Base-by-base conservation (phyloP, 2,329 filamentous ascomycete species). In the Xylaria sp. region DNA sequence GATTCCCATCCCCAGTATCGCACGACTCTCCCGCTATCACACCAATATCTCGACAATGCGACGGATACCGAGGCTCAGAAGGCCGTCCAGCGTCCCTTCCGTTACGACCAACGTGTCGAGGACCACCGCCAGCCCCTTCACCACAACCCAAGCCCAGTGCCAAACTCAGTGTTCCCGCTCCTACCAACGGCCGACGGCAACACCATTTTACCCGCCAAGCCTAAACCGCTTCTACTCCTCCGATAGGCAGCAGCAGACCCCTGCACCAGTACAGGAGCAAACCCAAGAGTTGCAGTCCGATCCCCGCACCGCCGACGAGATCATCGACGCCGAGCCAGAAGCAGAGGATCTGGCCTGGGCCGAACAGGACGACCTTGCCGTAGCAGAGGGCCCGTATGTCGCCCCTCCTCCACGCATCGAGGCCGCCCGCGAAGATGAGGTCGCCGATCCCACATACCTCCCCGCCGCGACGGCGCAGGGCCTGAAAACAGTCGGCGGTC, bases 391-490 rank as follows among this genome's bases (percentile, higher is more conserved):
- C 30, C 61, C 65, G 0, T 71, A 72, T 41, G 58, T 58, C 3
- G 62, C 69, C 0, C 77, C 77, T 13, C 73, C 75, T 8, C 32
- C n/a, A 28, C 72, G 72, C 41, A 60, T 70, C 39, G 59, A 74
- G 10, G 81, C 80, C n/a, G 74, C 76, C 32, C 68, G 70, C 2
- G 59, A 72, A 9, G 71, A 75, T 5, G 70, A 76, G 25, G 71
- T 83, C 20, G 64, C 70, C 20, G 80, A 83, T 65, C 60, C 77
- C 2, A 58, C 63, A 1, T 89, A 89, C 75, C 74, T 76, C 3
- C 85, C 86, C 3, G 87, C 87, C 18, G 77, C 78, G 15, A 78
- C 77, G 4, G 80, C 80, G 8, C 79, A 81, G 0, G 84, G 79
- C 0, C 79, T 89, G 2, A 82, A 84, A 68, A 79, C 82, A 58